Conservation (phyloP, 768 basidiomycete species). For the Galerina sulciceps region DNA sequence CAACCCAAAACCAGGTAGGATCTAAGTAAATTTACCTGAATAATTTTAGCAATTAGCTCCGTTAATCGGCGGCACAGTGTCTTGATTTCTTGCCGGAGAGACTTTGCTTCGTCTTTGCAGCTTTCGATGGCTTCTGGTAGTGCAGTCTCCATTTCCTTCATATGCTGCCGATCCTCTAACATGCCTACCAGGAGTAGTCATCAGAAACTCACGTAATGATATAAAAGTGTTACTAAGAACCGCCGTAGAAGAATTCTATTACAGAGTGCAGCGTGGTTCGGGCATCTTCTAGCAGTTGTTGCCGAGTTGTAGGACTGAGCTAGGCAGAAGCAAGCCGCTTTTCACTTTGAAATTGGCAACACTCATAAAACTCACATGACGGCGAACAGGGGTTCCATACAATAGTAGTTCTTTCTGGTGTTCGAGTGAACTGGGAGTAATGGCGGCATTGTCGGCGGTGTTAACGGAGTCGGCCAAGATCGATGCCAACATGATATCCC, state of each 20-base stretch:
- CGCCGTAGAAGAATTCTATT: conserved; percentile 25
- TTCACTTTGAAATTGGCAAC: neutral
- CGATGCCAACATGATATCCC: conserved; percentile 14
- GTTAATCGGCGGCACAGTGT: neutral
- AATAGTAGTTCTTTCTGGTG: conserved; percentile 6
- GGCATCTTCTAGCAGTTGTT: conserved; percentile 23
- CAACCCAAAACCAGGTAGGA: neutral
- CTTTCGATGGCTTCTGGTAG: conserved; percentile 15
- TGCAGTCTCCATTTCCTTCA: neutral
- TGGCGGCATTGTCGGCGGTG: neutral
- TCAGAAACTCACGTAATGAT: neutral
- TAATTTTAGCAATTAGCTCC: neutral
- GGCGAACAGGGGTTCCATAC: conserved; percentile 17
- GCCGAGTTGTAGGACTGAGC: conserved; percentile 13
- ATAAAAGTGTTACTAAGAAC: conserved; percentile 11
- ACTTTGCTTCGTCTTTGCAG: conserved; percentile 6
- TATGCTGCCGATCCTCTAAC: neutral
- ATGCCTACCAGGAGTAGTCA: neutral
- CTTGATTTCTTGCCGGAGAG: conserved; percentile 4
- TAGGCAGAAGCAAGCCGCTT: neutral
- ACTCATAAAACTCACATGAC: conserved; percentile 13
- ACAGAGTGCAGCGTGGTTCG: conserved; percentile 20
- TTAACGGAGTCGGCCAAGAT: conserved; percentile 1
- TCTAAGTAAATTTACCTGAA: neutral
- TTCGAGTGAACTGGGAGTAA: neutral